Base-by-base conservation (phyloP, 805 yeast species). In the Spathaspora sp. region DNA sequence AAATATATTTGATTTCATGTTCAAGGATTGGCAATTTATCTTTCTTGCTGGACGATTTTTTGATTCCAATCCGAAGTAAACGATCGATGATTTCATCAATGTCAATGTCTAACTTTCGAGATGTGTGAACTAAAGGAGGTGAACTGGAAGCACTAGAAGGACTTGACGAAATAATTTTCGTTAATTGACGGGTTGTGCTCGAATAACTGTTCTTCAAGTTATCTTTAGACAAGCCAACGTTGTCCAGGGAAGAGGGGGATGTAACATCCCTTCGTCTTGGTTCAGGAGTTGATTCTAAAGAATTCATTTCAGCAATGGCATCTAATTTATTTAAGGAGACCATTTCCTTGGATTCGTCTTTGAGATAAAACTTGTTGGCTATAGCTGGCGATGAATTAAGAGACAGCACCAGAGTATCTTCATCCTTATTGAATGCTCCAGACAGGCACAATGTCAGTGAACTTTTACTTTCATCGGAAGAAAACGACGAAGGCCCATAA, bases 71-170 rank as follows among this genome's bases (percentile, higher is more conserved):
- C 28, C 76, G 77, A 38, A 86, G 69, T 51, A 87, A 68, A 53
- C 78, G 80, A 46, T 82, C 85, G 56, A 87, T 86, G 28, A 85
- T 77, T 5, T 78, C 69, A 65, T 87, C 92, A 23, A 87, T 61
- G 61, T 86, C 81, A 42, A 82, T 58, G n/a, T 69, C 72, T 19
- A 38, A 32, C 23, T 52, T 56, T 38, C 45, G 55, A 5, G 42
- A 32, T 3, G 53, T 12, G 26, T 29, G 46, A 5, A 51, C 47
- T 4, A 52, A n/a, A n/a, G 65, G 59, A 9, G 61, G 57, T 1
- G 60, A 54, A 31, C 53, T 35, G 7, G 60, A 52, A 8, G 59
- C 28, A 20, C 19, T 39, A 7, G 52, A 55, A 5, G 58, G 52
- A 12, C 65, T 54, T 1, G 63, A 54, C 4, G 60, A 56, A 12